phyloP scores from a whole-genome alignment of 352 stramenopile species.

The Pythium periplocum region DNA sequence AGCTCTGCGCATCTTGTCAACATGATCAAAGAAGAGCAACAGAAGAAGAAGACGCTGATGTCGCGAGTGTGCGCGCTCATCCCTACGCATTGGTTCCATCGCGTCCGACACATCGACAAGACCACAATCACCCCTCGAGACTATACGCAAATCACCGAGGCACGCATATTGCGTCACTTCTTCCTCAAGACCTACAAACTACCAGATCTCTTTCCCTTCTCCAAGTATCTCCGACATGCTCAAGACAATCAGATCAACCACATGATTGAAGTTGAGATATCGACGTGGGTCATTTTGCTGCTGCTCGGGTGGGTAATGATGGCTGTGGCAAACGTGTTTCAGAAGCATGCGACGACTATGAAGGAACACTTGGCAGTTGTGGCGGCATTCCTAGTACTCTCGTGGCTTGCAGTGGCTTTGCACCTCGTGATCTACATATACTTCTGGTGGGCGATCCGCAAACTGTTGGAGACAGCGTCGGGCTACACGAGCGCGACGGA shows the following conservation, averaged over 20 bases:
- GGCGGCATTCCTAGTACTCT: slow-evolving; percentile 13
- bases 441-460: slow-evolving; percentile 20
- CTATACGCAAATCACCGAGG: slow-evolving; percentile 11
- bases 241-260: slow-evolving; percentile 77
- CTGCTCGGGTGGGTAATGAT: slow-evolving; percentile 11
- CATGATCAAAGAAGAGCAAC: background rate
- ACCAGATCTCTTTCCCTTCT: slow-evolving; percentile 37
- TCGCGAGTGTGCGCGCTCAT: too few species aligned
- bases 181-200: slow-evolving; percentile 18
- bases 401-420: slow-evolving; percentile 15
- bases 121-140: slow-evolving; percentile 8
- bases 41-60: too few species aligned
- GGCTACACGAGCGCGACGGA: background rate
- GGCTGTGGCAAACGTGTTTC: slow-evolving; percentile 4
- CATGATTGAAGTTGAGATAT: slow-evolving; percentile 73
- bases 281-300: slow-evolving; percentile 35
- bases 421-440: slow-evolving; percentile 14
- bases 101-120: background rate
- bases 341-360: background rate
- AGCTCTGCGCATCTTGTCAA: slow-evolving; percentile 20
- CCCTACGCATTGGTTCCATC: too few species aligned
- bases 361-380: slow-evolving; percentile 9
- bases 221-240: slow-evolving; percentile 67
- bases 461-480: slow-evolving; percentile 11
- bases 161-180: slow-evolving; percentile 21